Evolutionary conservation across 768 basidiomycete species (phyloP).

Genomic region (Auricularia heimuer): DNA sequence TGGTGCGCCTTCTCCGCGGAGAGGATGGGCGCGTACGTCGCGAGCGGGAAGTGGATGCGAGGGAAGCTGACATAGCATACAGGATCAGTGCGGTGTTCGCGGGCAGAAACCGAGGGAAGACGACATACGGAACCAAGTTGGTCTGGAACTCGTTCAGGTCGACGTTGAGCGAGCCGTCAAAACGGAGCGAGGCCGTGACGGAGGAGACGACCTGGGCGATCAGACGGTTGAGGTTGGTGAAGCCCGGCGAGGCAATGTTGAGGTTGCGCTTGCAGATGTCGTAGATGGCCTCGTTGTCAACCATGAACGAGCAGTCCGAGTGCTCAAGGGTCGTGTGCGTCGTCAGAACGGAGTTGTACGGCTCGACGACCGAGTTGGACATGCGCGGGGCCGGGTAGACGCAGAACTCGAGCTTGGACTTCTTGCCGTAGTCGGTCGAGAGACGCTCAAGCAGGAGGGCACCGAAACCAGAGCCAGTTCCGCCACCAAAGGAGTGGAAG

Average conservation of each 20-base stretch:
- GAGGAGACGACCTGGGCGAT: slow-evolving; percentile 99
- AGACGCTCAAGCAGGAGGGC: slow-evolving; percentile 94
- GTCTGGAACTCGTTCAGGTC: slow-evolving; percentile 99
- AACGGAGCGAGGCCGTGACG: slow-evolving; percentile 92
- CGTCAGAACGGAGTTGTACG: slow-evolving; percentile 95
- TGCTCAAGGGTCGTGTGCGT: slow-evolving; percentile 99
- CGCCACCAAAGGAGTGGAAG: slow-evolving; percentile 99
- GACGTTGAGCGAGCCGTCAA: slow-evolving; percentile 95
- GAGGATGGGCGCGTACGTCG: slow-evolving; percentile 90
- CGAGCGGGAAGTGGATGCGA: slow-evolving; percentile 96
- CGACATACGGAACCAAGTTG: slow-evolving; percentile 86
- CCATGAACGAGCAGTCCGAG: slow-evolving; percentile 99
- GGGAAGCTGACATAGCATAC: slow-evolving; percentile 56
- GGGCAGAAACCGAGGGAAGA: slow-evolving; percentile 1
- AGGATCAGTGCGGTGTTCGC: slow-evolving; percentile 7
- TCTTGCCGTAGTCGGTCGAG: slow-evolving; percentile 98
- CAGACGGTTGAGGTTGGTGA: slow-evolving; percentile 88
- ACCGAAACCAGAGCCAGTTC: slow-evolving; percentile 98
- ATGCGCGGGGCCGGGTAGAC: slow-evolving; percentile 94
- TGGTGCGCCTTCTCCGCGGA: slow-evolving; percentile 94
- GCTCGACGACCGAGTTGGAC: slow-evolving; percentile 95
- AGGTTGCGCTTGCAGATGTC: slow-evolving; percentile 98
- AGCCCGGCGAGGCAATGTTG: slow-evolving; percentile 73
- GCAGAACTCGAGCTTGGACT: slow-evolving; percentile 97
- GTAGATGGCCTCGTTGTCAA: slow-evolving; percentile 99